Evolutionary conservation across 495 filamentous ascomycete genomes (phyloP).

Genomic region (Penicillium samsonianum): DNA sequence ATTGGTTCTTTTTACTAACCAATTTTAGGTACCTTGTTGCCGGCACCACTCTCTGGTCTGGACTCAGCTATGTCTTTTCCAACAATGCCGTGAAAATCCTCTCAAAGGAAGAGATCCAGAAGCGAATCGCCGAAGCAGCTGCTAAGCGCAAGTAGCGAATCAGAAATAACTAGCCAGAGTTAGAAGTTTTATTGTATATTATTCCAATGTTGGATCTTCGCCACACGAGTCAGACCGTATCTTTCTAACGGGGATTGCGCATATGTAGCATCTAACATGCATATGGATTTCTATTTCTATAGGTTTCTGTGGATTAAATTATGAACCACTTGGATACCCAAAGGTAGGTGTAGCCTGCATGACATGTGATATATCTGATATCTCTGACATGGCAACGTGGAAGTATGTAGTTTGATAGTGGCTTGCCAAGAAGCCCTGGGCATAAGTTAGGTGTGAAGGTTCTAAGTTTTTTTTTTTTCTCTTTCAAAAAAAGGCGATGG

Average conservation of each 20-base stretch:
- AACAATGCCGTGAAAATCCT: constrained; percentile 82
- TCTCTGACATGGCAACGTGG: neutral
- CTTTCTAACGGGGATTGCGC: constrained; percentile 1
- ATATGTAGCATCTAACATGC: neutral
- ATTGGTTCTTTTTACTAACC: neutral
- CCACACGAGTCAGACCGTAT: neutral
- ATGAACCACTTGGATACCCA: neutral
- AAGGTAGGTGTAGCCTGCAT: neutral
- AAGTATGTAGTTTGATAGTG: neutral
- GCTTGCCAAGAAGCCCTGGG: neutral
- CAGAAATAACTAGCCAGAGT: neutral
- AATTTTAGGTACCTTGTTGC: constrained; percentile 65
- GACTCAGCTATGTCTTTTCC: constrained; percentile 77
- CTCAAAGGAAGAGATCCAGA: constrained; percentile 50
- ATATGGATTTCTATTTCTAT: too few species aligned
- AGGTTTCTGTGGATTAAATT: neutral
- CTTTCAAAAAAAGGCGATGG: too few species aligned
- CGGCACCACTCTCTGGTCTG: constrained; percentile 80
- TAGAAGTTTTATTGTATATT: constrained; percentile 5
- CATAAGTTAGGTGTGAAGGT: neutral
- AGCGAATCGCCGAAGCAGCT: constrained; percentile 37
- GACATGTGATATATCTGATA: constrained; percentile 4
- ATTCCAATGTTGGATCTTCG: neutral
- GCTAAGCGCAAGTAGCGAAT: constrained; percentile 28
- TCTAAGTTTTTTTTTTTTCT: too few species aligned